Conservation (phyloP, 768 basidiomycete genomes). For the Amyloporia xantha region DNA sequence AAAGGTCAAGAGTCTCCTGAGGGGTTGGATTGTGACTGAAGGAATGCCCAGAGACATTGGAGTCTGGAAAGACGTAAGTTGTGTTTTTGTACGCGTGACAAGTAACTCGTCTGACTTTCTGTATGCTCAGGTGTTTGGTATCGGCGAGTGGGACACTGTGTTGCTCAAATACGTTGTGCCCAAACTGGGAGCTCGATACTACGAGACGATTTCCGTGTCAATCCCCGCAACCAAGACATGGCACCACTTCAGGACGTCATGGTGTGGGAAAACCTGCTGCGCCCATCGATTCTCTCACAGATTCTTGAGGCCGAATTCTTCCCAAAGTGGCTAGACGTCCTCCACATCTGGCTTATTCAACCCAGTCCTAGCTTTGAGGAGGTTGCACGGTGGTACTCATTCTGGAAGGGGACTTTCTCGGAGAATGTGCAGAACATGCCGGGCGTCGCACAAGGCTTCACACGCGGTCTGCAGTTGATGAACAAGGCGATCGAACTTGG, state of each 20-base stretch:
- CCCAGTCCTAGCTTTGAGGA: conserved; percentile 85
- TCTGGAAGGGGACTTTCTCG: conserved; percentile 81
- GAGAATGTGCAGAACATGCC: conserved; percentile 59
- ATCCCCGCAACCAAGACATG: conserved; percentile 89
- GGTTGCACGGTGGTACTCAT: conserved; percentile 88
- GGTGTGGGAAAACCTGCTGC: conserved; percentile 69
- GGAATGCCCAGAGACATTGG: conserved; percentile 68
- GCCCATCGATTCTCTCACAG: conserved; percentile 71
- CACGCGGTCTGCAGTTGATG: conserved; percentile 87
- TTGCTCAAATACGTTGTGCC: conserved; percentile 89
- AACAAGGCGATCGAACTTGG: conserved; percentile 89
- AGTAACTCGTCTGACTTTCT: neutral
- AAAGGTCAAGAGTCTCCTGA: conserved; percentile 74
- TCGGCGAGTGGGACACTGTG: conserved; percentile 85
- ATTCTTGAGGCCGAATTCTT: conserved; percentile 90
- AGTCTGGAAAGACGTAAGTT: conserved; percentile 78
- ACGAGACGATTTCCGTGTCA: conserved; percentile 82
- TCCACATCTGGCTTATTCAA: conserved; percentile 91
- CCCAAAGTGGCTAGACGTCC: conserved; percentile 91
- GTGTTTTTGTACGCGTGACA: no score
- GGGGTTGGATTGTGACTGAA: conserved; percentile 68
- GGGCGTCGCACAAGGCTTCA: conserved; percentile 75
- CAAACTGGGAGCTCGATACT: conserved; percentile 77
- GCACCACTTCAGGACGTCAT: conserved; percentile 70
- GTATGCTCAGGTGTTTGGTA: conserved; percentile 80